Conservation (phyloP, 306 rosid genomes). For the Casuarina glauca region DNA sequence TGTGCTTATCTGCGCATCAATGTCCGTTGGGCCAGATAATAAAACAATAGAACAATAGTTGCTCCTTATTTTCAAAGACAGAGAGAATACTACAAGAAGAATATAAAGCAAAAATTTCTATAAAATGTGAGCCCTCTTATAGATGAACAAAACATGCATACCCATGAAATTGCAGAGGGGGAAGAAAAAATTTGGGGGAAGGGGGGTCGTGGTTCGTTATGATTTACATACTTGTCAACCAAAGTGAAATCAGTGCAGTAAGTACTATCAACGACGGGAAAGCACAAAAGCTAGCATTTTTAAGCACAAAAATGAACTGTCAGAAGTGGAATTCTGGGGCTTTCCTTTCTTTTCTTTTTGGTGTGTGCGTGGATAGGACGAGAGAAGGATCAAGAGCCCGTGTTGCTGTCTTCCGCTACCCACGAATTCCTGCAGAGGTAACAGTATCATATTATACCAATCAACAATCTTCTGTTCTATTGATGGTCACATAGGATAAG, state of each 20-base stretch:
- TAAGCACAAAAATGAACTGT: conserved; percentile 1
- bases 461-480: not conserved
- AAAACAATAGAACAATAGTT: conserved; percentile 43
- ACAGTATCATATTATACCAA: not conserved
- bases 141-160: not conserved
- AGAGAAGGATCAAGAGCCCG: too few species aligned
- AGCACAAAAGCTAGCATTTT: conserved; percentile 20
- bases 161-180: not conserved
- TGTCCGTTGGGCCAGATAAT: conserved; percentile 40
- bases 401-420: too few species aligned
- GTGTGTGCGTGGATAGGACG: too few species aligned
- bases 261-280: conserved; percentile 33
- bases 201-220: not conserved
- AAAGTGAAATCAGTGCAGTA: conserved; percentile 28
- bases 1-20: conserved; percentile 38
- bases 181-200: not conserved
- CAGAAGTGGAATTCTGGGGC: too few species aligned
- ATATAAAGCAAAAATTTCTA: conserved; percentile 9
- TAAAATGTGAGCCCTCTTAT: conserved; percentile 17
- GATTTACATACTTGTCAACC: conserved; percentile 51
- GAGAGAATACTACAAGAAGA: conserved; percentile 11
- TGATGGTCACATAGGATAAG: not conserved
- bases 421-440: not conserved
- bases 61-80: not conserved
- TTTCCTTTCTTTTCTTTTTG: too few species aligned